Evolutionary conservation across 495 filamentous ascomycete species (phyloP).

Genomic region (Hypoxylon intermedium): DNA sequence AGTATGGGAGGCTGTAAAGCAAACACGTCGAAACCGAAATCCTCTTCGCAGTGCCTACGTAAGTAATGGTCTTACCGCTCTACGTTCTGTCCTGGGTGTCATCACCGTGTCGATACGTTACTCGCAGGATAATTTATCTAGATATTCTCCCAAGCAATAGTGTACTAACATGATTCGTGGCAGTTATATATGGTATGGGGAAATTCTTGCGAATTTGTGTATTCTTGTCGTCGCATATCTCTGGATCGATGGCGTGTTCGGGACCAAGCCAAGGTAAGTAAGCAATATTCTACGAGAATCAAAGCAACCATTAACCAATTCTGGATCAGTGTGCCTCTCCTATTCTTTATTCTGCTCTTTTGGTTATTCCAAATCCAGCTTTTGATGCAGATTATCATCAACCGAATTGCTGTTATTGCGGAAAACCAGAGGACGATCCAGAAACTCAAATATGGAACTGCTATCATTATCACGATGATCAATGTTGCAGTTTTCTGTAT

Average conservation of each 20-base stretch:
- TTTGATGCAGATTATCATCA: constrained; percentile 58
- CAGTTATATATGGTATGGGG: constrained; percentile 55
- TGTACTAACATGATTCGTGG: constrained; percentile 17
- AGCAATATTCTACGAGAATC: background rate
- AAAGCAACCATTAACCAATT: background rate
- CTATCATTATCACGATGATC: constrained; percentile 48
- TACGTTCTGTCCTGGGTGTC: too few species aligned
- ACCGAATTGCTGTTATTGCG: constrained; percentile 53
- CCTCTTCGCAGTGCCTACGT: constrained; percentile 38
- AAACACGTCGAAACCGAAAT: constrained; percentile 41
- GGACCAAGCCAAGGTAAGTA: constrained; percentile 38
- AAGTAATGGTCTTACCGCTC: constrained; percentile 8
- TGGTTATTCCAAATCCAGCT: constrained; percentile 53
- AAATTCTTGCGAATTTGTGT: constrained; percentile 47
- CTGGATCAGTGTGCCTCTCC: constrained; percentile 33
- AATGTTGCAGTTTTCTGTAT: constrained; percentile 58
- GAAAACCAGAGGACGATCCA: constrained; percentile 35
- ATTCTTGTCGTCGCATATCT: constrained; percentile 50
- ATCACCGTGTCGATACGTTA: too few species aligned
- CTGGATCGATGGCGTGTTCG: constrained; percentile 45
- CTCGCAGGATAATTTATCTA: too few species aligned
- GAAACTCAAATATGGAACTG: constrained; percentile 52
- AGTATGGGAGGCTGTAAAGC: constrained; percentile 47
- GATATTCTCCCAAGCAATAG: background rate
- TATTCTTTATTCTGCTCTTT: constrained; percentile 40